Evolutionary conservation across 2,329 filamentous ascomycete species (phyloP).

Genomic region (Penicillium sp.): DNA sequence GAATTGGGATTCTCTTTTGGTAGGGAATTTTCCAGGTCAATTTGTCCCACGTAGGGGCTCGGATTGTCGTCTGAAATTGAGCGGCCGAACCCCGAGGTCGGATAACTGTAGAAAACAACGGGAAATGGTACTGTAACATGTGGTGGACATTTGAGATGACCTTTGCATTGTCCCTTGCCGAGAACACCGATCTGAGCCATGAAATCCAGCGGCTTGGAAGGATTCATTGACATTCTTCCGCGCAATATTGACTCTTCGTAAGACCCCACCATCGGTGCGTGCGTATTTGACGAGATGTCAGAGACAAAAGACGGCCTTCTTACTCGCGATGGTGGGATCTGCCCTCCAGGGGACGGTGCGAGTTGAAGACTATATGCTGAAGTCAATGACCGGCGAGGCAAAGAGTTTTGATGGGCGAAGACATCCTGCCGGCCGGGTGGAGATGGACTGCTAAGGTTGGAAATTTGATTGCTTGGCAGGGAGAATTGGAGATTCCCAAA

Average conservation of each 20-base stretch:
- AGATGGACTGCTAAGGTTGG: conserved; percentile 45
- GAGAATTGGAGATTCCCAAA: conserved; percentile 51
- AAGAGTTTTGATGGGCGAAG: conserved; percentile 71
- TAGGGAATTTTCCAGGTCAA: conserved; percentile 83
- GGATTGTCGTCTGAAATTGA: conserved; percentile 76
- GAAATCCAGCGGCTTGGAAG: conserved; percentile 88
- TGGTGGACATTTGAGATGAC: conserved; percentile 77
- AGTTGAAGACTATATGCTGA: conserved; percentile 53
- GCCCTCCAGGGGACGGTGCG: conserved; percentile 42
- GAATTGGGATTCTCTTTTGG: conserved; percentile 45
- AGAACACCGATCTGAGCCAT: conserved; percentile 92
- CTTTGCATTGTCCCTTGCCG: conserved; percentile 82
- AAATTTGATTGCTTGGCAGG: conserved; percentile 35
- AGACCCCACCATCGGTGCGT: conserved; percentile 94
- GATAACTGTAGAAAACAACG: conserved; percentile 94
- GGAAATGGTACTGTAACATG: conserved; percentile 90
- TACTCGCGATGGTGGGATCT: conserved; percentile 39
- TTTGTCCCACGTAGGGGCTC: conserved; percentile 90
- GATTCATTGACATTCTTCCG: conserved; percentile 93
- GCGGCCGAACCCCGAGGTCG: conserved; percentile 61
- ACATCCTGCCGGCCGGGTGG: conserved; percentile 56
- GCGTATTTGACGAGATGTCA: conserved; percentile 74
- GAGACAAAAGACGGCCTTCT: conserved; percentile 69
- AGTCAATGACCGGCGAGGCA: conserved; percentile 68
- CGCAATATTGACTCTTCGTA: conserved; percentile 96